Evolutionary conservation across 2,329 filamentous ascomycete species (phyloP).

Genomic region (Macrophomina pseudophaseolina): DNA sequence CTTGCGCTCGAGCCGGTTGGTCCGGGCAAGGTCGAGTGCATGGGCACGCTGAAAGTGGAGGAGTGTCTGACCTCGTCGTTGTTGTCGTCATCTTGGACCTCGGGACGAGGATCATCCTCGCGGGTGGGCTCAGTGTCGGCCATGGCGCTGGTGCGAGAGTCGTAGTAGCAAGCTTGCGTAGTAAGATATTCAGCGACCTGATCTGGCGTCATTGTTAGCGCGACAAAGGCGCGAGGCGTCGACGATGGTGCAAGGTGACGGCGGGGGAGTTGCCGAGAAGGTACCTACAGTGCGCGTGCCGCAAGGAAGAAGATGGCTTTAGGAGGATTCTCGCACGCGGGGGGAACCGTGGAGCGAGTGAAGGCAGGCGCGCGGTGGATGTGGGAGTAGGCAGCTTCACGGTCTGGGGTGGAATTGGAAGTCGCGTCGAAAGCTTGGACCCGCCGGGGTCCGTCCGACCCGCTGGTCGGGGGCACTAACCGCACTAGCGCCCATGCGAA

Average conservation of each 20-base stretch:
- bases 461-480: slow-evolving; percentile 7
- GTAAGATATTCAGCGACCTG: neutral
- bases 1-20: neutral
- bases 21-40: neutral
- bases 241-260: neutral
- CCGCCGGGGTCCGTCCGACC: slow-evolving; percentile 20
- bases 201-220: slow-evolving; percentile 12
- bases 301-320: too few species aligned
- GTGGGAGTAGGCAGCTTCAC: slow-evolving; percentile 6
- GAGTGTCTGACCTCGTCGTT: slow-evolving; percentile 41
- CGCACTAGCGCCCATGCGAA: slow-evolving; percentile 8
- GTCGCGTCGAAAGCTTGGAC: slow-evolving; percentile 26
- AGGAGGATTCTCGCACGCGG: neutral
- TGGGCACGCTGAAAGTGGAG: neutral
- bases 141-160: slow-evolving; percentile 17
- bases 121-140: slow-evolving; percentile 28
- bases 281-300: neutral
- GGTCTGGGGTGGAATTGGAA: slow-evolving; percentile 4
- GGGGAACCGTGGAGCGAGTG: neutral
- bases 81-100: slow-evolving; percentile 39
- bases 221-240: neutral
- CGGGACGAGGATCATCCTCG: slow-evolving; percentile 32
- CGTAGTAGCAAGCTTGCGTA: neutral
- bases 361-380: neutral
- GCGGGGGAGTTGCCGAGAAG: neutral